Evolutionary conservation across 2,329 filamentous ascomycete species (phyloP), one percentile per base, ranked within the genome.

Genomic region (Verticillium albo-atrum): DNA sequence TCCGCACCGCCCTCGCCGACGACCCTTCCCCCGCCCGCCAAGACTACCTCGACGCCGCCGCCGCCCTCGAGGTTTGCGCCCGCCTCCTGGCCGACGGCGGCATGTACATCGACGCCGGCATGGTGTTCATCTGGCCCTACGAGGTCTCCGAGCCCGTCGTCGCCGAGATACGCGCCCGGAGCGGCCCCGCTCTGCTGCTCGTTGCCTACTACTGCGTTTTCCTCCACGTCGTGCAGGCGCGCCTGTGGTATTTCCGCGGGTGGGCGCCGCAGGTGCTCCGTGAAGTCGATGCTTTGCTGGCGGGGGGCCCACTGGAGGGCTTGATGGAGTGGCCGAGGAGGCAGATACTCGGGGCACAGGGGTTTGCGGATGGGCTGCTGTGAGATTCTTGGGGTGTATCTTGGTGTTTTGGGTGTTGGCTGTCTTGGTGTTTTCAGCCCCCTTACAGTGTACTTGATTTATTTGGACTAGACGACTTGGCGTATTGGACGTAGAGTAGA

Each of bases 121-220:
- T 64, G 4, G 57, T 63, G 3, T 14, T 68, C 1, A 63, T 66
- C 23, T 71, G 70, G 70, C 57, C 68, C 23, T 70, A 70, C 55
- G 57, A 60, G 1, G 53, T 69, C 5, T 55, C 64, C 12, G 67
- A 69, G 17, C 65, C 62, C 30, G 58, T 72, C 28, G 57, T 72
- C 23, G 35, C 65, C 17, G 70, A 72, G 55, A 59, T 72, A 12
- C 59, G 59, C 6, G 60, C 66, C 3, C 57, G 60, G 5, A 65
- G 56, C 2, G 64, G 67, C 2, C 65, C 67, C 15, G 67, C 67
- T 1, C 61, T 70, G 27, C 57, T 71, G 6, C 59, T 72, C 2
- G 52, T 72, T 17, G 64, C 67, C 4, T 60, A 72, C 37, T 67
- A 65, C 27, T 58, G 63, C 17, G 60, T 71, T 0, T 61, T 67